Evolutionary conservation across 2,329 filamentous ascomycete species (phyloP).

Genomic region (Hymenoscyphus salicellus): DNA sequence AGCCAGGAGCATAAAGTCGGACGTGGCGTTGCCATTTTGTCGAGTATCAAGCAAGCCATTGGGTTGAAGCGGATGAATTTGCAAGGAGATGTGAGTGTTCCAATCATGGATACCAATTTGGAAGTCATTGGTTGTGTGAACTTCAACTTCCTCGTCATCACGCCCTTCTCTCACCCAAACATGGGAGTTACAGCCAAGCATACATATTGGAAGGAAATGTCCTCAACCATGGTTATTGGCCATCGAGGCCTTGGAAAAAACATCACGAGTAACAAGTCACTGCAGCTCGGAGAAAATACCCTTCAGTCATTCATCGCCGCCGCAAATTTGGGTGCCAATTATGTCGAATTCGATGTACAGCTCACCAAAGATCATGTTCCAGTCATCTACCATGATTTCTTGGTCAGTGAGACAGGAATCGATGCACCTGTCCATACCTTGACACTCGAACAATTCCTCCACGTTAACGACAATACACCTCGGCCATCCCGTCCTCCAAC

Average conservation of each 20-base stretch:
- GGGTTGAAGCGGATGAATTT: slow-evolving; percentile 86
- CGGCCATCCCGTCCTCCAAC: slow-evolving; percentile 47
- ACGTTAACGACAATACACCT: slow-evolving; percentile 59
- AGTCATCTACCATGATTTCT: slow-evolving; percentile 97
- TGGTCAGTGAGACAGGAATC: slow-evolving; percentile 95
- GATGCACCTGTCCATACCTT: slow-evolving; percentile 94
- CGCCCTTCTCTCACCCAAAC: slow-evolving; percentile 88
- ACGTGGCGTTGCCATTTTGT: slow-evolving; percentile 82
- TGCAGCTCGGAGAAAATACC: slow-evolving; percentile 96
- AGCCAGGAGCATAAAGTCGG: slow-evolving; percentile 85
- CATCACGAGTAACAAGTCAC: slow-evolving; percentile 72
- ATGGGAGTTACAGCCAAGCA: slow-evolving; percentile 88
- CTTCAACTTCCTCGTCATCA: slow-evolving; percentile 95
- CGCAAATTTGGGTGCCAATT: slow-evolving; percentile 81
- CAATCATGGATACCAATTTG: slow-evolving; percentile 75
- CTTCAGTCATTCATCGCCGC: slow-evolving; percentile 94
- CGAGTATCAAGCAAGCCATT: slow-evolving; percentile 76
- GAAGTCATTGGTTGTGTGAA: slow-evolving; percentile 94
- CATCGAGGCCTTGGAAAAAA: slow-evolving; percentile 87
- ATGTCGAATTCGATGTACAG: slow-evolving; percentile 83
- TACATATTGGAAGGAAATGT: slow-evolving; percentile 94
- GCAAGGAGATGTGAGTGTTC: slow-evolving; percentile 87
- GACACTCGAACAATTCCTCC: slow-evolving; percentile 91
- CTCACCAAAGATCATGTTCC: slow-evolving; percentile 98
- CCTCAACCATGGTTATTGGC: slow-evolving; percentile 78